phyloP scores from a whole-genome alignment of 192 early-diverging fungal species.

The Radiomyces spectabilis region DNA sequence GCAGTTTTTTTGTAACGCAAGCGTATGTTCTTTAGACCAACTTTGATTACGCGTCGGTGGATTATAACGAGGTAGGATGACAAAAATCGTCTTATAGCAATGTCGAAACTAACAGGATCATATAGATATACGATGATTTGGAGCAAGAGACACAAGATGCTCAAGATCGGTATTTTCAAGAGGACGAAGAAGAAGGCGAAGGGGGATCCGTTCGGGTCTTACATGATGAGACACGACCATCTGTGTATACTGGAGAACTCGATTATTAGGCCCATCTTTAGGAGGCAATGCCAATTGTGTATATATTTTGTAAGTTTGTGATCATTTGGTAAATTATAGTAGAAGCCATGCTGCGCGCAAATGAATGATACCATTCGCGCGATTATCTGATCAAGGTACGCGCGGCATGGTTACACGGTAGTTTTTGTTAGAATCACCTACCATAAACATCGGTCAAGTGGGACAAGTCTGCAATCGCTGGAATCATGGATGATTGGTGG shows the following conservation, averaged over 20 bases:
- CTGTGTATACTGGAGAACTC: too few relatives aligned
- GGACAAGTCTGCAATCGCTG: too few relatives aligned
- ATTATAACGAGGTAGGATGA: slow-evolving; percentile 26
- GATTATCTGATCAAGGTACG: too few relatives aligned
- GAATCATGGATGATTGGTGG: too few relatives aligned
- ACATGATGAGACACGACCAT: too few relatives aligned
- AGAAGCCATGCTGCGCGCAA: too few relatives aligned
- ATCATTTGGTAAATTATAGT: too few relatives aligned
- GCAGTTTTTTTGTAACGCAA: not conserved
- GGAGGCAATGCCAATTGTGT: not conserved
- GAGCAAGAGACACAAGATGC: slow-evolving; percentile 24
- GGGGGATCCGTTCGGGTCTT: not conserved
- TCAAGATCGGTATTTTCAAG: slow-evolving; percentile 32
- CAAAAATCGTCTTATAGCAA: not conserved
- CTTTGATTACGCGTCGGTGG: slow-evolving; percentile 34
- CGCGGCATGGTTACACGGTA: too few relatives aligned
- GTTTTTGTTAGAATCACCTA: too few relatives aligned
- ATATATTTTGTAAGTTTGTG: not conserved
- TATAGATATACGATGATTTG: slow-evolving; percentile 28
- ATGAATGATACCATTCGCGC: too few relatives aligned
- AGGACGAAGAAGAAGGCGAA: slow-evolving; percentile 19
- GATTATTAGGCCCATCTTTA: not conserved
- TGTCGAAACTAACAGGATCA: not conserved
- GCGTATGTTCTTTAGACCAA: not conserved
- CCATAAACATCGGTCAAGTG: too few relatives aligned